Evolutionary conservation across 2,329 filamentous ascomycete genomes (phyloP).

Genomic region (Proliferodiscus dingleyae): DNA sequence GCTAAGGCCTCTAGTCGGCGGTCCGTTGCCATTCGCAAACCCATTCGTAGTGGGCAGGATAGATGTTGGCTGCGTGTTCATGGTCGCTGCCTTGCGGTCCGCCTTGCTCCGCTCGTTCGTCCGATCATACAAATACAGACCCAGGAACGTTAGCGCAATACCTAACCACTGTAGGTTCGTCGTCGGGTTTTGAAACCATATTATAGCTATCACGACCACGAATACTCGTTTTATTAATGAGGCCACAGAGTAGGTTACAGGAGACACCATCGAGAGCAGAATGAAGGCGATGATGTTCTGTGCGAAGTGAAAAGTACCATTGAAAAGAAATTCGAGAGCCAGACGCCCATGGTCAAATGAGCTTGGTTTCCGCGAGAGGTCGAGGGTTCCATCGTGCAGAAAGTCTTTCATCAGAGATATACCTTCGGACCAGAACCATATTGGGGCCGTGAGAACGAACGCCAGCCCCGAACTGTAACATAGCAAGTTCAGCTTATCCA

Average conservation of each 20-base stretch:
- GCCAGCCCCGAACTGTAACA: conserved; percentile 96
- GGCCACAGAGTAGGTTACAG: conserved; percentile 95
- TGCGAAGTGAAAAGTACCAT: conserved; percentile 92
- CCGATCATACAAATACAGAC: conserved; percentile 92
- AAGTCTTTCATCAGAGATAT: conserved; percentile 73
- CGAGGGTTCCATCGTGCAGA: conserved; percentile 72
- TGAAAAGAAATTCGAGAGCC: conserved; percentile 87
- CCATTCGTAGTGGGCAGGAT: conserved; percentile 24
- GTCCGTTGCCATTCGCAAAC: conserved; percentile 23
- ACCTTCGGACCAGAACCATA: conserved; percentile 92
- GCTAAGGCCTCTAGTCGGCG: conserved; percentile 38
- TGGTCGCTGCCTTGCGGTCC: conserved; percentile 71
- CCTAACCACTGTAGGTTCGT: conserved; percentile 78
- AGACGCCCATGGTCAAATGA: conserved; percentile 71
- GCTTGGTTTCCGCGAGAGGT: conserved; percentile 50
- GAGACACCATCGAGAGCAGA: conserved; percentile 85
- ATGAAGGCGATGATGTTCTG: conserved; percentile 96
- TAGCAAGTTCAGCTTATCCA: conserved; percentile 93
- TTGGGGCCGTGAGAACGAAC: conserved; percentile 79
- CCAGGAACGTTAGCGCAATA: conserved; percentile 83
- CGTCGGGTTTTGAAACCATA: conserved; percentile 93
- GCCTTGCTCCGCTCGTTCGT: conserved; percentile 84
- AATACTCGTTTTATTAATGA: conserved; percentile 96
- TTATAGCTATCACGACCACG: conserved; percentile 87
- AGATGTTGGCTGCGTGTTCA: conserved; percentile 40